Base-by-base conservation (phyloP, 2,329 filamentous ascomycete genomes). In the Fusarium vanettenii region DNA sequence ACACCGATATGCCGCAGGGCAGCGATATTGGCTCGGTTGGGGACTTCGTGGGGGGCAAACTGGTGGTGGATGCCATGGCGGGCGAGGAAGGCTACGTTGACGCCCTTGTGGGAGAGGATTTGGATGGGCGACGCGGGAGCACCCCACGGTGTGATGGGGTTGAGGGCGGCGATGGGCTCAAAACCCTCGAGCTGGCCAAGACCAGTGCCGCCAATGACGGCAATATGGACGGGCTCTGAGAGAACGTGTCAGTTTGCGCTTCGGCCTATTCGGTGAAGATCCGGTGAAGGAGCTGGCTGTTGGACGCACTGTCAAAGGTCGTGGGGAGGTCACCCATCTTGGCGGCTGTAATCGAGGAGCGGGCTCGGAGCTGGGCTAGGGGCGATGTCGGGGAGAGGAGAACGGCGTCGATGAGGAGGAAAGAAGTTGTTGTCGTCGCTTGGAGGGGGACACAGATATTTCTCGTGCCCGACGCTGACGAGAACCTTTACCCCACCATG, bases 21-120 rank as follows among this genome's bases (percentile, higher is more conserved):
- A n/a, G 97, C 96, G 80, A 99, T 97, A 87, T 98, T 99, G 84
- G 97, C 97, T 74, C 94, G 94, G 76, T 92, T 91, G 69, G 95
- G 95, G n/a, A 99, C 94, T 85, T 99, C 97, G 81, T 98, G 95
- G 0, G 97, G 97, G 7, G 95, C 95, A 76, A 94, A 89, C 84
- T 98, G 90, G 87, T 99, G 97, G 89, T 97, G 89, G 14, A 91
- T 82, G 76, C 97, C 97, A 85, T 99, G 97, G 52, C 97, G 95
- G 73, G 95, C 95, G 77, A 99, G 91, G 88, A 99, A 99, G 66
- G 97, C 97, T 73, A 99, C 90, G 72, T 94, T 91, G 50, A 92
- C 91, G 76, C 93, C 93, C 74, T 91, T 89, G 88, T 98, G 96
- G 83, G 95, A 92, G 80, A 98, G 92, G 85, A 99, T 95, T 75